A percentile compares a stretch with the other conserved stretches of the same genome.
Evolutionary conservation across 805 yeast genomes (phyloP).

Genomic region (Saccharomycopsis microspora): DNA sequence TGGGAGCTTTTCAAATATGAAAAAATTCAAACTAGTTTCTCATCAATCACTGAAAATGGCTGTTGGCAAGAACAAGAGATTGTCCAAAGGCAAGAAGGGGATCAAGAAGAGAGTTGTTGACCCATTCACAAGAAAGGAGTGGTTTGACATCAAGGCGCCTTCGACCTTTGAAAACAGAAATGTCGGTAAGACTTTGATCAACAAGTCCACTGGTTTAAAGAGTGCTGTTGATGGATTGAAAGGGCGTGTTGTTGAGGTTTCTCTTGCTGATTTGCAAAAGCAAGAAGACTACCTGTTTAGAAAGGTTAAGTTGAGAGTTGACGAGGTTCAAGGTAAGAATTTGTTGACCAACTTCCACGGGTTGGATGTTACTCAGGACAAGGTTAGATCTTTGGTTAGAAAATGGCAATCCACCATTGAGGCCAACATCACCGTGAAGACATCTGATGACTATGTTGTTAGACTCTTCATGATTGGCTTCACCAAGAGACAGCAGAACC

Average conservation of each 20-base stretch:
- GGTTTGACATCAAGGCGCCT: constrained; percentile 98
- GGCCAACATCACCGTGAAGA: constrained; percentile 96
- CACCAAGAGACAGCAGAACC: constrained; percentile 97
- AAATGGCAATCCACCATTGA: constrained; percentile 98
- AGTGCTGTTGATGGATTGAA: constrained; percentile 96
- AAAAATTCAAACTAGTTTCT: too few species aligned
- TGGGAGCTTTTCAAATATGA: too few species aligned
- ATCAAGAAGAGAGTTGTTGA: constrained; percentile 98
- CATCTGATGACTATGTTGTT: constrained; percentile 93
- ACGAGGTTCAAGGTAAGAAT: constrained; percentile 98
- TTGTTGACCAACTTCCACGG: constrained; percentile 99
- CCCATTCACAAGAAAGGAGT: constrained; percentile 98
- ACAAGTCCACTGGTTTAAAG: constrained; percentile 97
- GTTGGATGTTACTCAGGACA: constrained; percentile 94
- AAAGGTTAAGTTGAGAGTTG: constrained; percentile 95
- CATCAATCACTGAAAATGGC: constrained; percentile 36
- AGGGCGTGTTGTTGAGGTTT: constrained; percentile 95
- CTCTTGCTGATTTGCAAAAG: constrained; percentile 95
- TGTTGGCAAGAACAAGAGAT: constrained; percentile 82
- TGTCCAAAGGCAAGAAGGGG: constrained; percentile 89
- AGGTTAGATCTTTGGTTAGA: constrained; percentile 94
- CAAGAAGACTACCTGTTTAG: constrained; percentile 98
- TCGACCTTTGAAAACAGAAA: constrained; percentile 97
- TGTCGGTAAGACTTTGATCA: constrained; percentile 96
- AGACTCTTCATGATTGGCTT: constrained; percentile 96